A percentile compares a stretch with the other conserved stretches of the same genome.
phyloP scores from a whole-genome alignment of 1,139 yeast species.

The Barnettozyma hawaiiensis region DNA sequence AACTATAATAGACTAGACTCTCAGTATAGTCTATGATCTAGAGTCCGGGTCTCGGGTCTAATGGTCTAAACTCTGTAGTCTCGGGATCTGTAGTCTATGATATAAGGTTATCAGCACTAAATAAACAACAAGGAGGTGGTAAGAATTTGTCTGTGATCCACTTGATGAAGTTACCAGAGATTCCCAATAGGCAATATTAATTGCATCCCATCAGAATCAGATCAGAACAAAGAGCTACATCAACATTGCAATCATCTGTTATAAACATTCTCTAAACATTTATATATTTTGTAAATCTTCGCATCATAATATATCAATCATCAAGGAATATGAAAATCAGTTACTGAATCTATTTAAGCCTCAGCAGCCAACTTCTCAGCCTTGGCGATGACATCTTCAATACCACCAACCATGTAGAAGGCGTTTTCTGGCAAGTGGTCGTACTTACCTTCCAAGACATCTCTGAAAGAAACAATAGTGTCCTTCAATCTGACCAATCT shows the following conservation, averaged over 20 bases:
- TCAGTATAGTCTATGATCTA: no score
- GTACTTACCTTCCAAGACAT: slow-evolving; percentile 96
- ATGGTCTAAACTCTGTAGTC: no score
- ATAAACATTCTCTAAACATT: slow-evolving; percentile 21
- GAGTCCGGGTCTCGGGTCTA: no score
- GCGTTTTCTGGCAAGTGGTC: slow-evolving; percentile 99
- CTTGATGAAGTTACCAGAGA: no score
- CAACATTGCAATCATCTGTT: slow-evolving; percentile 7
- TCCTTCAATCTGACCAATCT: slow-evolving; percentile 95
- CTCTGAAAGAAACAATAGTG: slow-evolving; percentile 92
- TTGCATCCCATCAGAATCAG: no score
- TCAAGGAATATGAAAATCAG: slow-evolving; percentile 9
- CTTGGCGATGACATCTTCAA: slow-evolving; percentile 96
- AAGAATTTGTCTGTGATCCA: no score
- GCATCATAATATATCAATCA: slow-evolving; percentile 7
- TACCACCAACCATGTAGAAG: slow-evolving; percentile 99
- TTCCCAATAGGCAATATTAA: no score
- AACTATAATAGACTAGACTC: no score
- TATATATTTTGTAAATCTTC: slow-evolving; percentile 11
- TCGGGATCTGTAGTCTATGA: no score
- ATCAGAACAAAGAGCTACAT: not conserved
- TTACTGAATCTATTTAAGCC: slow-evolving; percentile 49
- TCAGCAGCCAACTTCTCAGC: slow-evolving; percentile 98
- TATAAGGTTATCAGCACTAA: no score
- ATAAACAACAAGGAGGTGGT: no score